A percentile compares a stretch with the other conserved stretches of the same genome.
Evolutionary conservation across 805 yeast species (phyloP).

Genomic region (Brettanomyces custersianus): DNA sequence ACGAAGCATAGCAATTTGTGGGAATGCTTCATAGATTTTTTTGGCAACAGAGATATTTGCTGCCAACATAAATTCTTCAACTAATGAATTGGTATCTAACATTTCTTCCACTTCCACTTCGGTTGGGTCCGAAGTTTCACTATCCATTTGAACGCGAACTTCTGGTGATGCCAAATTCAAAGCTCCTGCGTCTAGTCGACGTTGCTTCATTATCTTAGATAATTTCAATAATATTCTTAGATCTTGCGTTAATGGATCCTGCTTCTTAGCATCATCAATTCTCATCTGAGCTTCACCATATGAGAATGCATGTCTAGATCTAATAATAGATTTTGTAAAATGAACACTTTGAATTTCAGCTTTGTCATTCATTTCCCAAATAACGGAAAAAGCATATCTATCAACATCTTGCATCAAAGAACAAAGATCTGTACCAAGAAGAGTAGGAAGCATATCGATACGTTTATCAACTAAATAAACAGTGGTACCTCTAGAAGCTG

Average conservation of each 20-base stretch:
- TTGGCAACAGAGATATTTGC: slow-evolving; percentile 95
- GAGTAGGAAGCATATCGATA: slow-evolving; percentile 95
- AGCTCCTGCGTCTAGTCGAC: slow-evolving; percentile 91
- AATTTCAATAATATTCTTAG: slow-evolving; percentile 73
- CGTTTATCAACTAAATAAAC: slow-evolving; percentile 96
- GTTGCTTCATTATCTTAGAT: slow-evolving; percentile 79
- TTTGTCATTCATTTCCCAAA: slow-evolving; percentile 88
- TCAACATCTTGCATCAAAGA: slow-evolving; percentile 93
- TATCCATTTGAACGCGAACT: slow-evolving; percentile 93
- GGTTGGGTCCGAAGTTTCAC: slow-evolving; percentile 93
- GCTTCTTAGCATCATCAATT: slow-evolving; percentile 69
- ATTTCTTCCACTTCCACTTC: slow-evolving; percentile 88
- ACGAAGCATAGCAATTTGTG: slow-evolving; percentile 97
- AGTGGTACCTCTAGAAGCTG: slow-evolving; percentile 95
- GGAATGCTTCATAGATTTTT: slow-evolving; percentile 85
- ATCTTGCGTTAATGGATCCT: slow-evolving; percentile 80
- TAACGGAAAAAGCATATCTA: slow-evolving; percentile 87
- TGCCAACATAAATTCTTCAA: slow-evolving; percentile 96
- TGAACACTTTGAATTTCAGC: slow-evolving; percentile 77
- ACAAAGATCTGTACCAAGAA: slow-evolving; percentile 91
- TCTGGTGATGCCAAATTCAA: slow-evolving; percentile 95
- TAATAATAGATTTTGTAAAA: slow-evolving; percentile 80
- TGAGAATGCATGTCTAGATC: slow-evolving; percentile 88
- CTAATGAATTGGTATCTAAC: slow-evolving; percentile 88
- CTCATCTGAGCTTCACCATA: slow-evolving; percentile 89